phyloP scores from a whole-genome alignment of 2,329 filamentous ascomycete genomes.

The Fusarium acutatum region DNA sequence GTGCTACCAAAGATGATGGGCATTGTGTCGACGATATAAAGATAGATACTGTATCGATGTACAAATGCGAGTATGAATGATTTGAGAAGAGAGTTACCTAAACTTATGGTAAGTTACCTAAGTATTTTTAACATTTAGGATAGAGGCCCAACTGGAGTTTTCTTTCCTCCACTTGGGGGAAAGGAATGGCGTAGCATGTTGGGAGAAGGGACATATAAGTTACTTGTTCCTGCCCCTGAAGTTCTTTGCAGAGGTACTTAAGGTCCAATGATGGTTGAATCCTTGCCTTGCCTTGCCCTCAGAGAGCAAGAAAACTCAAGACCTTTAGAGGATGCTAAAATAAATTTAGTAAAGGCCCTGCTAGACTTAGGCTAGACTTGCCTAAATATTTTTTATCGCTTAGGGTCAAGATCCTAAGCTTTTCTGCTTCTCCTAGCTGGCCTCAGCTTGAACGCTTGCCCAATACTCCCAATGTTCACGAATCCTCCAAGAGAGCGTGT shows the following conservation, averaged over 20 bases:
- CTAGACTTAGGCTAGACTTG: neutral
- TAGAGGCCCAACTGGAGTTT: neutral
- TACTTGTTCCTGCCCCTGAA: neutral
- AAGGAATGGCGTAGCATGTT: neutral
- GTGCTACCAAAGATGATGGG: rapidly evolving
- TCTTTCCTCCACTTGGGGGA: neutral
- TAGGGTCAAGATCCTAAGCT: neutral
- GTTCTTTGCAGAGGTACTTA: neutral
- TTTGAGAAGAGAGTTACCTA: neutral
- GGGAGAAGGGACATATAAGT: neutral
- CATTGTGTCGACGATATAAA: neutral
- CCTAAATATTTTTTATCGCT: neutral
- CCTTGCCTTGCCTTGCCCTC: neutral
- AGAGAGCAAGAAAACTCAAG: no score
- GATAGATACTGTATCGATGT: neutral
- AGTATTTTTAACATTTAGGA: neutral
- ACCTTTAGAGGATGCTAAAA: neutral
- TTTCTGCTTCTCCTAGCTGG: neutral
- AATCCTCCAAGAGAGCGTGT: no score
- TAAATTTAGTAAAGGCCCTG: neutral
- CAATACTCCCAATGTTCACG: neutral
- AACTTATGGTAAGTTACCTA: neutral
- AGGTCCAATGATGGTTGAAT: neutral
- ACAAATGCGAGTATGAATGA: neutral
- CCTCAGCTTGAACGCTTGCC: neutral